Conservation (phyloP, 176 grass and related monocot genomes). For the Musa schizocarpa region DNA sequence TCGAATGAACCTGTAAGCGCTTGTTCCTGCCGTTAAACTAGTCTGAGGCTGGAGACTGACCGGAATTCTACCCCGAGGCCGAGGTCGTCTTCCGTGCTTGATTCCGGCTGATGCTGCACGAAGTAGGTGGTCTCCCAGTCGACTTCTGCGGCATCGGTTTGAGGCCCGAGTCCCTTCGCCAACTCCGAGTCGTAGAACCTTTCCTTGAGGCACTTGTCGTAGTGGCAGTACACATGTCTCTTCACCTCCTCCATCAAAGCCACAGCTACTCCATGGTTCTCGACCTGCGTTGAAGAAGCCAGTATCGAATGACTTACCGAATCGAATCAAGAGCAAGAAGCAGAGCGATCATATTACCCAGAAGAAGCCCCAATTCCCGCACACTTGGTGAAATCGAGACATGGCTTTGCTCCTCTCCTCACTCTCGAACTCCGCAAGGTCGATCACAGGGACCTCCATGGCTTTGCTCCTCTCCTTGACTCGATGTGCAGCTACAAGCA, state of each 20-base stretch:
- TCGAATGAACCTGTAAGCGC: background rate
- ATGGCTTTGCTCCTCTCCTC: slow-evolving; percentile 3
- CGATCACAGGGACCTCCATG: slow-evolving; percentile 7
- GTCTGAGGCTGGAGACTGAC: slow-evolving; percentile 1
- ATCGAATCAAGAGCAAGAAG: background rate
- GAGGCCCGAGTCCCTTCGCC: slow-evolving; percentile 30
- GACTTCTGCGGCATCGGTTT: slow-evolving; percentile 5
- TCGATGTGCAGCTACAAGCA: background rate
- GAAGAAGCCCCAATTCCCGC: slow-evolving; percentile 13
- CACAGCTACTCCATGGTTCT: slow-evolving; percentile 69
- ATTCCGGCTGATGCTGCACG: slow-evolving; percentile 48
- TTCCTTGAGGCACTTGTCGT: slow-evolving; percentile 45
- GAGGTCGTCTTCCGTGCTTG: slow-evolving; percentile 25
- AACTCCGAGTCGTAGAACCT: slow-evolving; percentile 53
- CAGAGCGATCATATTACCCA: background rate
- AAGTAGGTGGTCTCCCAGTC: slow-evolving; percentile 84
- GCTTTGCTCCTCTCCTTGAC: background rate
- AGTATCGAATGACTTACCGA: background rate
- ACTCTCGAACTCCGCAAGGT: background rate
- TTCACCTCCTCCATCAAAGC: slow-evolving; percentile 63
- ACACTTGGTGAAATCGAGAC: slow-evolving; percentile 6
- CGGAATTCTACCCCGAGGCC: slow-evolving; percentile 30
- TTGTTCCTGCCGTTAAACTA: background rate
- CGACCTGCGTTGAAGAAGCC: slow-evolving; percentile 29
- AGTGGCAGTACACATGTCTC: slow-evolving; percentile 52